Evolutionary conservation across 148 eudicot genomes (phyloP).

Genomic region (Amaranthus palmeri): DNA sequence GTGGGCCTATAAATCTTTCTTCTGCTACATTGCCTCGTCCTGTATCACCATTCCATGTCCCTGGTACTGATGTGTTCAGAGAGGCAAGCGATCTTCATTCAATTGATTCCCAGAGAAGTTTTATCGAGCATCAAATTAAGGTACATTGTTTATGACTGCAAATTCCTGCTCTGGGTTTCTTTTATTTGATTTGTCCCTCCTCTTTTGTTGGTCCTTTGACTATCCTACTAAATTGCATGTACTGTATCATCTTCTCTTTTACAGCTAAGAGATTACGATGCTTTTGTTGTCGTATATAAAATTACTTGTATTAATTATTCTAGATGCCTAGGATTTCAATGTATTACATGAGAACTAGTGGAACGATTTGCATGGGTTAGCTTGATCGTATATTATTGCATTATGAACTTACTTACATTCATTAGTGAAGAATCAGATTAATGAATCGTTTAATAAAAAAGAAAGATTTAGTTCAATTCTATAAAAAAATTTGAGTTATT

Average conservation of each 20-base stretch:
- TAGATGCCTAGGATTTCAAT: not conserved
- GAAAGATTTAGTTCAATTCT: too few relatives aligned
- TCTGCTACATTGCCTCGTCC: conserved; percentile 39
- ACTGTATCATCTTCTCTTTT: not conserved
- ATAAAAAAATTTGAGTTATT: too few relatives aligned
- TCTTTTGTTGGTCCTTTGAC: not conserved
- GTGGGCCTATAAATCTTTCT: conserved; percentile 34
- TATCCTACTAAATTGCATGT: not conserved
- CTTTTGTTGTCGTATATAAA: not conserved
- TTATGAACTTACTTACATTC: not conserved
- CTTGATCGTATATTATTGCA: not conserved
- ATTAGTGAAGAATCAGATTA: too few relatives aligned
- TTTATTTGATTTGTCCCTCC: not conserved
- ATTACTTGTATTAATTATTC: not conserved
- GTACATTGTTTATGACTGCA: conserved; percentile 27
- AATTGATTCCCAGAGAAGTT: conserved; percentile 42
- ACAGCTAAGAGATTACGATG: not conserved
- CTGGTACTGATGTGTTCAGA: conserved; percentile 30
- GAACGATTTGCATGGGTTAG: not conserved
- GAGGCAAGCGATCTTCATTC: conserved; percentile 30
- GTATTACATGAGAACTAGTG: not conserved
- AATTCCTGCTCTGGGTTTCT: not conserved
- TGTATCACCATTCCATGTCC: conserved; percentile 31
- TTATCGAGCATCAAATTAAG: conserved; percentile 70
- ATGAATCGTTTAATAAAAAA: too few relatives aligned